phyloP scores from a whole-genome alignment of 805 yeast genomes.

The Wickerhamiella dianesei region DNA sequence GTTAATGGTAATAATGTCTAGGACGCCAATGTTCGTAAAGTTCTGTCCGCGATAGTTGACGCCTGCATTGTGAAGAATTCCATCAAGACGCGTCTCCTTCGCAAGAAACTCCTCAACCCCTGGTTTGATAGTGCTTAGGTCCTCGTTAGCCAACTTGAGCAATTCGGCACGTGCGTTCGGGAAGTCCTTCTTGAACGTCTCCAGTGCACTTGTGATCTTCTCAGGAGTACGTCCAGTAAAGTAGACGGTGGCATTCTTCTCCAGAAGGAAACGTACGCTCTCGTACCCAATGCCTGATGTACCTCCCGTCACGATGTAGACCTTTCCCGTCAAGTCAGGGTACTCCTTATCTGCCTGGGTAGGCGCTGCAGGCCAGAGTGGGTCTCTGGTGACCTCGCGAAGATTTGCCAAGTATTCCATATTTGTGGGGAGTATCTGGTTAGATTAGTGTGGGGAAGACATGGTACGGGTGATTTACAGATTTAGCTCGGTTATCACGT shows the following conservation, averaged over 20 bases:
- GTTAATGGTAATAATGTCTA: slow-evolving; percentile 34
- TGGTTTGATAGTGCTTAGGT: slow-evolving; percentile 30
- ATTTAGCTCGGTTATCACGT: too few relatives aligned
- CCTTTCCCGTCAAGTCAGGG: slow-evolving; percentile 27
- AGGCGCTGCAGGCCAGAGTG: slow-evolving; percentile 8
- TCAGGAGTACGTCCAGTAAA: slow-evolving; percentile 28
- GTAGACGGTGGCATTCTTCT: slow-evolving; percentile 29
- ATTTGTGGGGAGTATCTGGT: neutral
- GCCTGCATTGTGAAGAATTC: slow-evolving; percentile 29
- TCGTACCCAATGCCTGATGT: slow-evolving; percentile 20
- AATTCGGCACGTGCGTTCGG: slow-evolving; percentile 12
- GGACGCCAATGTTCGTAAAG: slow-evolving; percentile 5
- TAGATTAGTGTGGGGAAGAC: too few relatives aligned
- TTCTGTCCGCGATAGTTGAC: slow-evolving; percentile 16
- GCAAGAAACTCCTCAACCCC: slow-evolving; percentile 25
- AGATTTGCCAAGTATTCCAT: slow-evolving; percentile 7
- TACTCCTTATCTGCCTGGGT: slow-evolving; percentile 12
- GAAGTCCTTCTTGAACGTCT: slow-evolving; percentile 13
- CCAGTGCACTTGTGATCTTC: slow-evolving; percentile 23
- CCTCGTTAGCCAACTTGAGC: slow-evolving; percentile 22
- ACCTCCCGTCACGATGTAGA: slow-evolving; percentile 22
- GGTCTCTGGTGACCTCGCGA: slow-evolving; percentile 11
- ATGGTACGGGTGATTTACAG: too few relatives aligned
- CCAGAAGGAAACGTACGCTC: slow-evolving; percentile 14
- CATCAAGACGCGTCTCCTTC: slow-evolving; percentile 24